Evolutionary conservation across 1,284 basidiomycete species (phyloP), one percentile per base, ranked within the genome.

Genomic region (Dichomitus squalens): DNA sequence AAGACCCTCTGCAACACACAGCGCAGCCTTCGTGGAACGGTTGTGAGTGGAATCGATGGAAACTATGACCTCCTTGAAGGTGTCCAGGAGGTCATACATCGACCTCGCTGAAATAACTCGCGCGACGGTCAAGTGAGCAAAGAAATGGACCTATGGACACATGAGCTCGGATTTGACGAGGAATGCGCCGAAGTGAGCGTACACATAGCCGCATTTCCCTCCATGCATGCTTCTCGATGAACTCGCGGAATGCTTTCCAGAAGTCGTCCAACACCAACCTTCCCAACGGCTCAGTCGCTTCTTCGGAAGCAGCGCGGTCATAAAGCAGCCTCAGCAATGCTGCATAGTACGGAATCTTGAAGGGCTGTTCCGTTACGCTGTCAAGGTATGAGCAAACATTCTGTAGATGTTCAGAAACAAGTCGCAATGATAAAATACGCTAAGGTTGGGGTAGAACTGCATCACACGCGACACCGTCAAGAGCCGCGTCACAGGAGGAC

Each of bases 31-130:
- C 70, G 95, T 92, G 0, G 92, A 93, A 18, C 95, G 83, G 31
- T 88, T 87, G 60, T 93, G 88, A 5, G 93, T 93, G 1, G 94
- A 93, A 46, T 91, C 92, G 61, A 96, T 93, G 70, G 96, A 95
- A 64, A 95, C 92, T 25, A 97, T 76, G 2, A 96, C 95, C 0
- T 87, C 81, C 3, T 88, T 86, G 65, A 96, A 92, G 0, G 92
- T 90, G 59, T 87, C 85, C 25, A 96, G 80, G 11, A 95, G 83
- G 7, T 85, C 80, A 44, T 90, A 78, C 76, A 97, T 81, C 3
- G 93, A 95, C 14, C 86, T 80, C 0, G 86, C 73, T 2, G 90
- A 85, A 49, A 97, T 82, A 1, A 96, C 77, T 49, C 84, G 82
- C 11, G 92, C 83, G 31, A 88, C 80, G 29, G 92, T 88, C 40